Percentiles rank a stretch among this genome's conserved stretches.
These are phyloP conservation scores for Violaceomyces palustris DNA, from an alignment of 1,284 basidiomycete species.

Conservation along the genomic window DNA sequence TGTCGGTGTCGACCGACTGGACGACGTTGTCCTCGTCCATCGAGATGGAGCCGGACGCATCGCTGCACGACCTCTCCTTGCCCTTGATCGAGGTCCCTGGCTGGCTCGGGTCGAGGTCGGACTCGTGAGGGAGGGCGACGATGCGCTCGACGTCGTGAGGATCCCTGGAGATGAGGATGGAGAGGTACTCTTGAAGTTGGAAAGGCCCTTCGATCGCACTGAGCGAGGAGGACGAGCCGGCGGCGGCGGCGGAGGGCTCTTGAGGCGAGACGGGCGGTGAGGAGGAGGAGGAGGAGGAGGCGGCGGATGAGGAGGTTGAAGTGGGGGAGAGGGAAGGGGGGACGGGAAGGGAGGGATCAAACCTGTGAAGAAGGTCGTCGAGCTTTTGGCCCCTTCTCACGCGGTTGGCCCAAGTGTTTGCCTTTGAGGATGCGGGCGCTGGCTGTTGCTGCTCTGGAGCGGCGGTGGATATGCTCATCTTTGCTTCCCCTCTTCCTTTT, in stretches of 20 bases:
- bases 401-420: conserved; percentile 10
- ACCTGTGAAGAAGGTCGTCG: conserved; percentile 24
- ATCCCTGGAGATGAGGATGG: conserved; percentile 73
- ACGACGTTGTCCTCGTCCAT: conserved; percentile 4
- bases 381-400: conserved; percentile 34
- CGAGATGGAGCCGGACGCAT: conserved; percentile 1
- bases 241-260: conserved; percentile 1
- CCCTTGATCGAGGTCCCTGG: conserved; percentile 43
- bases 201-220: conserved; percentile 72
- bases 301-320: conserved; percentile 2
- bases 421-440: no score
- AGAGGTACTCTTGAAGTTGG: conserved; percentile 90
- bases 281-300: conserved; percentile 1
- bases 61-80: conserved; percentile 30
- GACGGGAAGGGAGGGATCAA: no score
- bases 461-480: background rate
- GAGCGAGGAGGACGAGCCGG: background rate
- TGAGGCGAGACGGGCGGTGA: background rate
- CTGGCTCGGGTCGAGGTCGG: conserved; percentile 15
- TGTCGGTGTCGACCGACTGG: conserved; percentile 60
- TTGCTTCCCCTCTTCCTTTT: no score
- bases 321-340: no score
- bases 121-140: conserved; percentile 59
- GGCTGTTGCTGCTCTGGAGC: background rate
- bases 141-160: conserved; percentile 82